Evolutionary conservation across 345 rosid genomes (phyloP), one percentile per base, ranked within the genome.

Genomic region (Lenwebbia sp.): DNA sequence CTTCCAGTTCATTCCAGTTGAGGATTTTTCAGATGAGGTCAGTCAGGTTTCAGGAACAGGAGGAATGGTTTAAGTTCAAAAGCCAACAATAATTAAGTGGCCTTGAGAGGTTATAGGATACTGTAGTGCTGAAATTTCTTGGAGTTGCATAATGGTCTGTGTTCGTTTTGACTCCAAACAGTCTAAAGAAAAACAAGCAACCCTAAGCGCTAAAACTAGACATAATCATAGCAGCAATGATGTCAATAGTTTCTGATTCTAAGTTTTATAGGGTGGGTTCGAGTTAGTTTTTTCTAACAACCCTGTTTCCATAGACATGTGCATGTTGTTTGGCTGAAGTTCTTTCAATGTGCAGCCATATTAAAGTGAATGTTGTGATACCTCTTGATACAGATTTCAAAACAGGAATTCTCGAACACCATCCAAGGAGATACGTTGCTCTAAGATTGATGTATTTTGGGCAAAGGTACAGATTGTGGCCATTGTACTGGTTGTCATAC

Each of bases 381-480:
- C 26, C 54, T 41, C 44, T 85, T 54, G 54, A 28, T 65, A 41
- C 87, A 88, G 89, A 83, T 85, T 85, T 82, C 83, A 55, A 83
- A 51, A 60, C 88, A 49, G 86, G 88, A 83, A 60, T 54, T 11
- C 83, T 90, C 84, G 87, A 82, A 82, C 91, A 91, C 85, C 90
- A 75, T 89, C 75, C 87, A 26, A 94, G 70, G 92, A 92, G 98
- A 96, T 91, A 91, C 84, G 89, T 95, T 88, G 99, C 98, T 82
- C 86, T 97, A 12, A 95, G 94, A 89, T 92, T 97, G 85, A 92
- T 95, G 96, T 97, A 96, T 90, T 96, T 97, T 90, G 99, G 99
- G 88, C 92, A 91, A 89, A 96, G 99, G 98, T 97, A 91, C 62
- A 83, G 76, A 21, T 22, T 88, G 47, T 65, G 28, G 52, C 85